Percentiles rank a stretch among this genome's conserved stretches.
phyloP scores from a whole-genome alignment of 768 basidiomycete genomes.

The Phallus indusiatus region DNA sequence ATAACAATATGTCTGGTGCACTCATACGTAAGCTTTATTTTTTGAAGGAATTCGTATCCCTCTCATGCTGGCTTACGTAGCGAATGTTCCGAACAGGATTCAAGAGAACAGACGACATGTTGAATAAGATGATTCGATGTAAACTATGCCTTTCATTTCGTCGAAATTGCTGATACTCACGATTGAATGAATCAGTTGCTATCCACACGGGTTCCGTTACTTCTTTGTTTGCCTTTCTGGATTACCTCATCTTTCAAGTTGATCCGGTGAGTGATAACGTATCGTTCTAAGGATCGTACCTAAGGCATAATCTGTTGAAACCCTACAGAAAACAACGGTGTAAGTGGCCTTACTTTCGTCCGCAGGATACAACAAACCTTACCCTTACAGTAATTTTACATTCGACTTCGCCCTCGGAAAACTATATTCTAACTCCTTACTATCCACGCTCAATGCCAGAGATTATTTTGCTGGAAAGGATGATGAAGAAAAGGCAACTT shows the following conservation, averaged over 20 bases:
- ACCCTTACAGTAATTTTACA: too few species aligned
- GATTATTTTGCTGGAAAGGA: background rate
- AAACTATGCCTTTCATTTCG: background rate
- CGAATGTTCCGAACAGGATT: slow-evolving; percentile 27
- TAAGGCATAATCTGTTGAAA: background rate
- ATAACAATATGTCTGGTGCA: slow-evolving; percentile 35
- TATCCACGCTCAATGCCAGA: slow-evolving; percentile 19
- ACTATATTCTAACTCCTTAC: slow-evolving; percentile 23
- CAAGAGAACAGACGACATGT: slow-evolving; percentile 25
- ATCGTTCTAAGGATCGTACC: background rate
- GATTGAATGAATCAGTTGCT: slow-evolving; percentile 14
- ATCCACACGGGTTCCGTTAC: slow-evolving; percentile 28
- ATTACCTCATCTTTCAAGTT: slow-evolving; percentile 21
- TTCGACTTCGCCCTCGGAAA: slow-evolving; percentile 24
- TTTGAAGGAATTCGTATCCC: background rate
- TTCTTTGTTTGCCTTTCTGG: slow-evolving; percentile 25
- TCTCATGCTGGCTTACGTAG: slow-evolving; percentile 17
- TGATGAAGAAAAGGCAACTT: too few species aligned
- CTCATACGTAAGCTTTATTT: slow-evolving; percentile 26
- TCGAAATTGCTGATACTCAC: background rate
- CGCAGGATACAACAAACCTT: too few species aligned
- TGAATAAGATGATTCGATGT: slow-evolving; percentile 29
- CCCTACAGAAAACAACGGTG: too few species aligned
- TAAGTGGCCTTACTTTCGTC: too few species aligned
- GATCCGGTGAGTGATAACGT: background rate